A percentile compares a stretch with the other conserved stretches of the same genome.
These are phyloP conservation scores for Dactylellina leptospora DNA, from an alignment of 2,329 filamentous ascomycete species.

Conservation along the genomic window DNA sequence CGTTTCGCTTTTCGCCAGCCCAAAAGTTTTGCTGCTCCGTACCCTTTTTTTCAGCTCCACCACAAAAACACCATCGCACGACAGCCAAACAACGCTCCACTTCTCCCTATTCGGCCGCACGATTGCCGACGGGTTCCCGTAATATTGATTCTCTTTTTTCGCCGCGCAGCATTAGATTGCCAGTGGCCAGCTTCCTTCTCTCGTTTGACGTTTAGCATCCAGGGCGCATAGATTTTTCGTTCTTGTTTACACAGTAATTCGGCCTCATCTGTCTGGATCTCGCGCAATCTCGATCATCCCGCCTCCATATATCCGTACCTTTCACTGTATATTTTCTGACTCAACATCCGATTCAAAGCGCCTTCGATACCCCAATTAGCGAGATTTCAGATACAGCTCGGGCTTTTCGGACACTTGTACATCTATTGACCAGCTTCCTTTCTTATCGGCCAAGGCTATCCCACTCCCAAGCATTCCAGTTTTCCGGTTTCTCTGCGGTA, in stretches of 20 bases:
- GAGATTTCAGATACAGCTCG: conserved; percentile 48
- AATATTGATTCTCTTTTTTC: conserved; percentile 26
- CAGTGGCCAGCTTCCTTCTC: not conserved
- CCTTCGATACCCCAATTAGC: conserved; percentile 53
- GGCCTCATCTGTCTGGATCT: conserved; percentile 48
- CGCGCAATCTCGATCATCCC: conserved; percentile 51
- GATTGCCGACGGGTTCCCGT: conserved; percentile 4
- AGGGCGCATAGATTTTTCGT: conserved; percentile 15
- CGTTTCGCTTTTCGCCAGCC: conserved; percentile 18
- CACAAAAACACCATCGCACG: conserved; percentile 53
- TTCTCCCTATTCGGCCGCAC: not conserved
- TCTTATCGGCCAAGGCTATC: conserved; percentile 36
- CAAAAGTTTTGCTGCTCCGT: conserved; percentile 41
- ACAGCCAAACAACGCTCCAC: conserved; percentile 24
- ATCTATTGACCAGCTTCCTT: conserved; percentile 26
- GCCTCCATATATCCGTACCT: conserved; percentile 38
- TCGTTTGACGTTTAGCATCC: conserved; percentile 6
- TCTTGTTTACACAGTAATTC: conserved; percentile 17
- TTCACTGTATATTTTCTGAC: conserved; percentile 39
- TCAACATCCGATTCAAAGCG: conserved; percentile 52
- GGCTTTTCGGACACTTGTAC: conserved; percentile 49
- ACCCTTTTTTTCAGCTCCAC: conserved; percentile 47
- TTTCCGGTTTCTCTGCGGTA: conserved; percentile 16
- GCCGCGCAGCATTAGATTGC: conserved; percentile 27
- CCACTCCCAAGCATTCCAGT: not conserved